These are phyloP conservation scores for Debaryomyces castellii DNA, from an alignment of 805 yeast genomes.

Conservation along the genomic window DNA sequence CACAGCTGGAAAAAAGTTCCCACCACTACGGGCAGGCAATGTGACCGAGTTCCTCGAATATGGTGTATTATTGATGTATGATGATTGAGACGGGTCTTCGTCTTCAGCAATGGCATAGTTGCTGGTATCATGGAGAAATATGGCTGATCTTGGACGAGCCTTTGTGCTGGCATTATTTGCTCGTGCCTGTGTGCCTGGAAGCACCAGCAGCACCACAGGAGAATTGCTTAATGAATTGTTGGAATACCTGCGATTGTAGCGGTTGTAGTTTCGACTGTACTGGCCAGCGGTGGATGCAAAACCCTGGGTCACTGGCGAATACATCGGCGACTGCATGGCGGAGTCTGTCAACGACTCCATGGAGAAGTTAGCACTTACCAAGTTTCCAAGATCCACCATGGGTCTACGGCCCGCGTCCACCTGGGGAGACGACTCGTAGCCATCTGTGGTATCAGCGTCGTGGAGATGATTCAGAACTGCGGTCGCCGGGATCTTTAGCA, in stretches of 20 bases:
- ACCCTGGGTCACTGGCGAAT: conserved; percentile 3
- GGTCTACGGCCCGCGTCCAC: neutral
- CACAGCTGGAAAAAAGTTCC: conserved; percentile 7
- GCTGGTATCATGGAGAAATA: conserved; percentile 27
- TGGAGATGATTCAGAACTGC: neutral
- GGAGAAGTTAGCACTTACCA: conserved; percentile 42
- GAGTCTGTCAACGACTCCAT: conserved; percentile 27
- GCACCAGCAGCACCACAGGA: conserved; percentile 17
- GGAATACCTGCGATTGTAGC: conserved; percentile 18
- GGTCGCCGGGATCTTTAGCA: neutral
- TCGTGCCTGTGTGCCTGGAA: conserved; percentile 9
- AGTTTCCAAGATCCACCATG: neutral
- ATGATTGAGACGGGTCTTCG: conserved; percentile 17
- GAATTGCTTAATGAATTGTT: conserved; percentile 18
- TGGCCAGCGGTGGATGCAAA: neutral
- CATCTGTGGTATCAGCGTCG: neutral
- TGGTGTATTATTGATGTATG: conserved; percentile 16
- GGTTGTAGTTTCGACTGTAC: neutral
- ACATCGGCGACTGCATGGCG: conserved; percentile 4
- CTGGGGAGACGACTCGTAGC: neutral
- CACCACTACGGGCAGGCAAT: conserved; percentile 11
- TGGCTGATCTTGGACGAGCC: conserved; percentile 37
- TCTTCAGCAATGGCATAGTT: conserved; percentile 29
- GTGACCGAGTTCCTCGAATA: conserved; percentile 20
- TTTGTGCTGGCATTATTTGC: conserved; percentile 11